phyloP scores from a whole-genome alignment of 495 filamentous ascomycete species.

The Delitschia confertaspora region DNA sequence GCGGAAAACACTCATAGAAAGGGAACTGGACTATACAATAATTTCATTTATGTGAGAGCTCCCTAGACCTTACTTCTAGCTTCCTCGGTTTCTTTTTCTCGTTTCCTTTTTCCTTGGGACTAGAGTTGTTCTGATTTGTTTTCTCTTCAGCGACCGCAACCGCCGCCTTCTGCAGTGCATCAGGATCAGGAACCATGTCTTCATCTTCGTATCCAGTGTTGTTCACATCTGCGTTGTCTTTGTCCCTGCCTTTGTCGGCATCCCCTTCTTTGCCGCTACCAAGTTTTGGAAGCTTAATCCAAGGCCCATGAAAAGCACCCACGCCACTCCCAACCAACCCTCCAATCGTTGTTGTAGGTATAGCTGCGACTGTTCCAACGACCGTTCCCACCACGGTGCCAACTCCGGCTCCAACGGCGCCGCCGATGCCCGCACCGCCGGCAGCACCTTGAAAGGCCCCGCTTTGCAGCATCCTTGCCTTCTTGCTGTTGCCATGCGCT shows the following conservation, averaged over 20 bases:
- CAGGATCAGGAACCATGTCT: conserved; percentile 5
- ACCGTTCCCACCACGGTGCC: conserved; percentile 19
- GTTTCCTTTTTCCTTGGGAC: neutral
- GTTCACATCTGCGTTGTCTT: neutral
- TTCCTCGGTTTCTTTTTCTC: conserved; percentile 18
- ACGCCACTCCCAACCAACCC: conserved; percentile 15
- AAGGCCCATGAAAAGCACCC: conserved; percentile 16
- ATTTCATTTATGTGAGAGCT: too few species aligned
- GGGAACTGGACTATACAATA: too few species aligned
- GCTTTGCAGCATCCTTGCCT: conserved; percentile 19
- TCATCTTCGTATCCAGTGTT: conserved; percentile 3
- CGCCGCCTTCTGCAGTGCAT: conserved; percentile 7
- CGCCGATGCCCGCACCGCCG: conserved; percentile 18
- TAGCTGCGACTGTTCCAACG: conserved; percentile 12
- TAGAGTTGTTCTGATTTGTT: conserved; percentile 1
- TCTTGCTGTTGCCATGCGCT: conserved; percentile 20
- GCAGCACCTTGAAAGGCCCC: conserved; percentile 16
- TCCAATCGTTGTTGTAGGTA: conserved; percentile 15
- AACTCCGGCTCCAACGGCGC: conserved; percentile 8
- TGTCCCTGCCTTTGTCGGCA: neutral
- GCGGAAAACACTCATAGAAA: too few species aligned
- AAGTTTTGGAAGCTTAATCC: conserved; percentile 11
- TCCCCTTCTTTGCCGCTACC: conserved; percentile 2
- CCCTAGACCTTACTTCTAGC: conserved; percentile 6
- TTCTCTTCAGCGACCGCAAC: conserved; percentile 4